A percentile compares a stretch with the other conserved stretches of the same genome.
Evolutionary conservation across 1,284 basidiomycete genomes (phyloP).

Genomic region (Pseudozyma thailandica): DNA sequence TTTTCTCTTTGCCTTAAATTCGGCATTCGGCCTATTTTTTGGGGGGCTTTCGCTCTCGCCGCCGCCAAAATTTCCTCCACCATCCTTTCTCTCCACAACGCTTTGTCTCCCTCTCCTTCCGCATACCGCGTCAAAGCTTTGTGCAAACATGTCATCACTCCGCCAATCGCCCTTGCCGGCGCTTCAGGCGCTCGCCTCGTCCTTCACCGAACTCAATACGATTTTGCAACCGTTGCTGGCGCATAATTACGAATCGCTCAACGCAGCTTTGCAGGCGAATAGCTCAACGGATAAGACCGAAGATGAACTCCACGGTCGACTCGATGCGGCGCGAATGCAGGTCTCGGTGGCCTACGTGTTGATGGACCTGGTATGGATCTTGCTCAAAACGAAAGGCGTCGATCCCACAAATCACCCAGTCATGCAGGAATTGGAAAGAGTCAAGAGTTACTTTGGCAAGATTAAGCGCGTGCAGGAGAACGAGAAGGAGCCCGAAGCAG

Average conservation of each 20-base stretch:
- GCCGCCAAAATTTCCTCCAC: conserved; percentile 26
- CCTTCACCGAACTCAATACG: conserved; percentile 25
- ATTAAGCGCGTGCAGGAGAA: conserved; percentile 46
- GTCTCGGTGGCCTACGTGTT: conserved; percentile 53
- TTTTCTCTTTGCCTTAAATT: conserved; percentile 3
- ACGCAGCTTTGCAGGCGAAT: conserved; percentile 29
- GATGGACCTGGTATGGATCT: conserved; percentile 58
- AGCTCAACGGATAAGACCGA: background rate
- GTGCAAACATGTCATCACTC: conserved; percentile 39
- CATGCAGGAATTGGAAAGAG: conserved; percentile 51
- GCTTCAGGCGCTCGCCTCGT: conserved; percentile 22
- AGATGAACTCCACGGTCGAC: conserved; percentile 48
- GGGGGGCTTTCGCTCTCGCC: conserved; percentile 2
- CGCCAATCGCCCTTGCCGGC: conserved; percentile 39
- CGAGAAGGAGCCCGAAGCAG: conserved; percentile 18
- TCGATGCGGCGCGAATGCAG: conserved; percentile 55
- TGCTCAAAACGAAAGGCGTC: conserved; percentile 55
- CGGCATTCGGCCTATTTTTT: conserved; percentile 26
- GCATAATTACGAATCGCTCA: conserved; percentile 32
- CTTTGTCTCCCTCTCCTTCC: background rate
- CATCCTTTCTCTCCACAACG: conserved; percentile 2
- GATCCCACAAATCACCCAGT: conserved; percentile 54
- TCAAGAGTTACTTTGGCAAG: conserved; percentile 58
- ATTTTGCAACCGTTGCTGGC: conserved; percentile 32
- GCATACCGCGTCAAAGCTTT: conserved; percentile 2